phyloP scores from a whole-genome alignment of 2,329 filamentous ascomycete genomes.

The Alternaria triticina region DNA sequence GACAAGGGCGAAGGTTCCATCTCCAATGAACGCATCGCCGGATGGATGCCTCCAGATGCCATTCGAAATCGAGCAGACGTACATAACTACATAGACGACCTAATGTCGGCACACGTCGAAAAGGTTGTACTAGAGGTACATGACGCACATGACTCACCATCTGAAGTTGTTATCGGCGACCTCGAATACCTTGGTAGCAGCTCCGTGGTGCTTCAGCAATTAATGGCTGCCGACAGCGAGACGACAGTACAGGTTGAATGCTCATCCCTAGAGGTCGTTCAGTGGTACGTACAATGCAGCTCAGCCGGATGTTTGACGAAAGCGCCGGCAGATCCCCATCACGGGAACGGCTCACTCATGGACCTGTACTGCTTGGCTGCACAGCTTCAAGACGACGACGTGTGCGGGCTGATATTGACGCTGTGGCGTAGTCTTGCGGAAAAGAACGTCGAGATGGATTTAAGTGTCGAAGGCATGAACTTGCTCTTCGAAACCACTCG shows the following conservation, averaged over 20 bases:
- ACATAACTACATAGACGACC: not conserved
- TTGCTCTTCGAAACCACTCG: constrained; percentile 5
- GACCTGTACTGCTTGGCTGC: constrained; percentile 5
- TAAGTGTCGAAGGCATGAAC: constrained; percentile 2
- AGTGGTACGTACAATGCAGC: not conserved
- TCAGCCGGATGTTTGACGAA: not conserved
- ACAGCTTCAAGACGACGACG: constrained; percentile 1
- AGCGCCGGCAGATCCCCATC: not conserved
- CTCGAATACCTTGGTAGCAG: not conserved
- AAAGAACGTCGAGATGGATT: not conserved
- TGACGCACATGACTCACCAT: not conserved
- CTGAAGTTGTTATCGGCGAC: not conserved
- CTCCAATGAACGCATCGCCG: not conserved
- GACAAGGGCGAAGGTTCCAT: not conserved
- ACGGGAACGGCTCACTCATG: not conserved
- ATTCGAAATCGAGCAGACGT: constrained; percentile 10
- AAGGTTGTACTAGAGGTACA: not conserved
- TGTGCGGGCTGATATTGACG: not conserved
- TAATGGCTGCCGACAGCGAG: not conserved
- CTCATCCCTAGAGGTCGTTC: not conserved
- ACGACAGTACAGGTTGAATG: not conserved
- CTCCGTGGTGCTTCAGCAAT: not conserved
- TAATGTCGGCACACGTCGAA: not conserved
- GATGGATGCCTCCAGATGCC: constrained; percentile 9
- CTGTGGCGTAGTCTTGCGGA: not conserved